Evolutionary conservation across 768 basidiomycete species (phyloP), one percentile per base, ranked within the genome.

Genomic region (Mycena chlorophos): DNA sequence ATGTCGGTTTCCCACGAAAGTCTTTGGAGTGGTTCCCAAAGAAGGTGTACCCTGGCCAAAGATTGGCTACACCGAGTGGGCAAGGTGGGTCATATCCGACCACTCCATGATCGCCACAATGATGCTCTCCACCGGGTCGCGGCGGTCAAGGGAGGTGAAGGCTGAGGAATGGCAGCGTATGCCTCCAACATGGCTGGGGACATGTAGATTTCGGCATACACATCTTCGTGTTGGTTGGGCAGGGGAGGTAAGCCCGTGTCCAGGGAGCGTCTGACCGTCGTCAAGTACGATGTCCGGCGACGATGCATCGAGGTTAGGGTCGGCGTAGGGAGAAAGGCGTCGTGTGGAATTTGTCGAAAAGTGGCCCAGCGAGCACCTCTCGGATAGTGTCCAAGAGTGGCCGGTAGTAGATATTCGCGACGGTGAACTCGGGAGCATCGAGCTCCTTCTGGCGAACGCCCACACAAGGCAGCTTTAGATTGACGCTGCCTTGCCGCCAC

Each of bases 91-190:
- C 0, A 58, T 14, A 28, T 69, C 65, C 0, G 67, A 68, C 51
- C 67, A 68, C 6, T 67, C 22, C 66, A 67, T 67, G 1, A 68
- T 31, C 3, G 57, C 49, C 1, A 61, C 58, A 6, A 67, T 52
- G 5, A 60, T 56, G 4, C 51, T 37, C 19, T 66, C 64, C 0
- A 63, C 49, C 20, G 30, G 2, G 2, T n/a, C n/a, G n/a, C n/a
- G 10, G 34, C 12, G 34, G 51, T 25, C 26, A 20, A 2, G 10
- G 52, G 4, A 43, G 59, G 42, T 0, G 31, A 51, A 5, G 56
- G 58, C 20, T 62, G 31, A 0, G 61, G 63, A 0, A 34, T 10
- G 1, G 38, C 51, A 22, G 49, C 48, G 14, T 67, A 57, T 5
- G 46, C 58, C 3, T 54, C 13, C 0, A 62, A 19, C 56, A 66